phyloP scores from a whole-genome alignment of 1,139 yeast genomes.

The Magnusiomyces suaveolens region DNA sequence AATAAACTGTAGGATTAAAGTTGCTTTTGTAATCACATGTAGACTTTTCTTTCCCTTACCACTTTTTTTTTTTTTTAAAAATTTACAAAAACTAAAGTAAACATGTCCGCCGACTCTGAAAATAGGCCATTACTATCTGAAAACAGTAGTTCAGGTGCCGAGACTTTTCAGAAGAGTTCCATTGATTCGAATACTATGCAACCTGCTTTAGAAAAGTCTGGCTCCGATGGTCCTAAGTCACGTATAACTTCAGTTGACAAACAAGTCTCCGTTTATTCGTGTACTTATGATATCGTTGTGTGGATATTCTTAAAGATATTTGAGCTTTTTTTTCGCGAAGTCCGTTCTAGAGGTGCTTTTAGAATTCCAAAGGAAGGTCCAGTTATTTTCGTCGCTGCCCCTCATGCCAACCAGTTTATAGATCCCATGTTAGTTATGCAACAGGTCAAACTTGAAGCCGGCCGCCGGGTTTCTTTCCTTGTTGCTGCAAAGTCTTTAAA shows the following conservation, averaged over 20 bases:
- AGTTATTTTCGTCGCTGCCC: constrained; percentile 90
- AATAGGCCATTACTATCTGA: no score
- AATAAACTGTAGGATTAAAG: no score
- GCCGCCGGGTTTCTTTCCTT: constrained; percentile 70
- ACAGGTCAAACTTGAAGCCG: constrained; percentile 62
- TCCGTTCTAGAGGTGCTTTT: constrained; percentile 84
- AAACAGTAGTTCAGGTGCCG: no score
- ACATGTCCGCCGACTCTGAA: no score
- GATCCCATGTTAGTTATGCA: constrained; percentile 83
- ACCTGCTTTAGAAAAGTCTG: no score
- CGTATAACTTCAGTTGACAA: constrained; percentile 19
- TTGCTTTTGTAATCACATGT: no score
- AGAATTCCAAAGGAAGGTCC: constrained; percentile 79
- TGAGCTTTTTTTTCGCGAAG: constrained; percentile 72
- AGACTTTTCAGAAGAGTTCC: no score
- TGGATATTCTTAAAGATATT: constrained; percentile 36
- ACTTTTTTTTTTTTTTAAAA: no score
- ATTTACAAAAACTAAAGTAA: no score
- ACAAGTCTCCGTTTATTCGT: constrained; percentile 16
- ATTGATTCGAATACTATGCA: no score
- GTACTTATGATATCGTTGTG: constrained; percentile 32
- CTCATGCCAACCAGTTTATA: constrained; percentile 94
- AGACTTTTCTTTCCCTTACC: no score
- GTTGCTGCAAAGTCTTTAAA: constrained; percentile 78
- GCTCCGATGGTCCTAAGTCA: no score